Percentiles rank a stretch among this genome's conserved stretches.
phyloP scores from a whole-genome alignment of 164 flowering plant species.

The Malania oleifera region DNA sequence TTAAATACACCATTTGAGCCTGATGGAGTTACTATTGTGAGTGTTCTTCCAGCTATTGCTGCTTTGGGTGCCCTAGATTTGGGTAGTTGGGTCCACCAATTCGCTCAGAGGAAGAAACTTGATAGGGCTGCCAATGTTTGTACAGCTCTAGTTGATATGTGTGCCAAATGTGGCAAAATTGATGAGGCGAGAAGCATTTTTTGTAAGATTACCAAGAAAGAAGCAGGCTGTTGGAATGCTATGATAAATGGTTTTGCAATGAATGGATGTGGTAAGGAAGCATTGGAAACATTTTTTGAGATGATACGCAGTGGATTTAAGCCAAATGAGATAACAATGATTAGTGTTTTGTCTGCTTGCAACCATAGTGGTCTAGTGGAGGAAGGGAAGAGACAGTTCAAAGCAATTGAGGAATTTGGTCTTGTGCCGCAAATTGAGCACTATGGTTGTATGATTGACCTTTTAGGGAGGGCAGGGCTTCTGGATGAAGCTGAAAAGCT shows the following conservation, averaged over 20 bases:
- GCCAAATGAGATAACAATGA: slow-evolving; percentile 62
- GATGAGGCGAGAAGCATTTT: slow-evolving; percentile 49
- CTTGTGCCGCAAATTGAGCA: slow-evolving; percentile 57
- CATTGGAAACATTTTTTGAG: slow-evolving; percentile 45
- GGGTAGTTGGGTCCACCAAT: slow-evolving; percentile 63
- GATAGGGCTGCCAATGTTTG: slow-evolving; percentile 41
- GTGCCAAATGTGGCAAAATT: slow-evolving; percentile 73
- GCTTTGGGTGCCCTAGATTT: slow-evolving; percentile 71
- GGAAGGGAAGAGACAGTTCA: slow-evolving; percentile 71
- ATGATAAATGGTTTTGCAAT: slow-evolving; percentile 72
- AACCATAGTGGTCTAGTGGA: slow-evolving; percentile 71
- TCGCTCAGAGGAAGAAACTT: slow-evolving; percentile 39
- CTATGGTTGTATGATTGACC: slow-evolving; percentile 75
- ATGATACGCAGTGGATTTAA: slow-evolving; percentile 44
- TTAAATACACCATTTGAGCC: slow-evolving; percentile 38
- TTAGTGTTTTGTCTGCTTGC: slow-evolving; percentile 75
- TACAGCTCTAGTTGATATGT: slow-evolving; percentile 76
- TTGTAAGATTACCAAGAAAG: slow-evolving; percentile 32
- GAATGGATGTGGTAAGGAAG: slow-evolving; percentile 63
- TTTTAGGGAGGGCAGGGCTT: slow-evolving; percentile 71
- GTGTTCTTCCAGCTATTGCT: slow-evolving; percentile 75
- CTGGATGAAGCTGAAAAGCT: slow-evolving; percentile 70
- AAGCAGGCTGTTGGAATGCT: slow-evolving; percentile 70
- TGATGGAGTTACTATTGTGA: slow-evolving; percentile 56
- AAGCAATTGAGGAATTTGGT: slow-evolving; percentile 40